Percentiles rank a stretch among this genome's conserved stretches.
Conservation (phyloP, 2,329 filamentous ascomycete species). For the Clonostachys solani region DNA sequence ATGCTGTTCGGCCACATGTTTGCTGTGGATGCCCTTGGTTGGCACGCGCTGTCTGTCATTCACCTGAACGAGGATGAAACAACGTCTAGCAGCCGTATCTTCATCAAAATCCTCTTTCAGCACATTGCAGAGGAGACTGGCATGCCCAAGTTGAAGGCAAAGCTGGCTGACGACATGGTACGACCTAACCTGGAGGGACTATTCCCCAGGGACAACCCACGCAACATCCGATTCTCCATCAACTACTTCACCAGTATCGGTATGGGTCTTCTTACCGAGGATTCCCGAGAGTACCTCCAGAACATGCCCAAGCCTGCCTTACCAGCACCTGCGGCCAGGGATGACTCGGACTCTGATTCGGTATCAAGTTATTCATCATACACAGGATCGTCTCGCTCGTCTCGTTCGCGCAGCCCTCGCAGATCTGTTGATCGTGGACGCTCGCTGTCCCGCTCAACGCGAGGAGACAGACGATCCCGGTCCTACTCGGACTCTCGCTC, state of each 20-base stretch:
- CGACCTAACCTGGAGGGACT: conserved; percentile 77
- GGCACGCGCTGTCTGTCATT: conserved; percentile 82
- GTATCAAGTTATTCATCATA: conserved; percentile 78
- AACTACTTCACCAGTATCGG: conserved; percentile 99
- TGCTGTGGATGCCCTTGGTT: conserved; percentile 82
- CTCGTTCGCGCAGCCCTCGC: conserved; percentile 35
- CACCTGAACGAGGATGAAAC: conserved; percentile 96
- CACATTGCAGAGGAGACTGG: conserved; percentile 85
- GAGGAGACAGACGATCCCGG: not conserved
- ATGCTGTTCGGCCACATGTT: conserved; percentile 92
- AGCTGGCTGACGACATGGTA: conserved; percentile 74
- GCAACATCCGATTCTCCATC: conserved; percentile 94
- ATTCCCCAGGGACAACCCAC: conserved; percentile 84
- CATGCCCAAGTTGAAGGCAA: conserved; percentile 71
- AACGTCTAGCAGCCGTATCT: conserved; percentile 93
- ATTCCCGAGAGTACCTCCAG: conserved; percentile 87
- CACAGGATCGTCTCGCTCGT: conserved; percentile 51
- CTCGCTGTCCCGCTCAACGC: conserved; percentile 17
- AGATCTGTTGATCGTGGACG: conserved; percentile 27
- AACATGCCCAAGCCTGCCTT: conserved; percentile 83
- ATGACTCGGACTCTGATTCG: conserved; percentile 65
- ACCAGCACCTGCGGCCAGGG: conserved; percentile 57
- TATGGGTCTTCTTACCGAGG: conserved; percentile 91
- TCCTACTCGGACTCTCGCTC: conserved; percentile 1
- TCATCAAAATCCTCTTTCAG: conserved; percentile 96